A percentile compares a stretch with the other conserved stretches of the same genome.
Evolutionary conservation across 2,329 filamentous ascomycete species (phyloP).

Genomic region (Colletotrichum sp.): DNA sequence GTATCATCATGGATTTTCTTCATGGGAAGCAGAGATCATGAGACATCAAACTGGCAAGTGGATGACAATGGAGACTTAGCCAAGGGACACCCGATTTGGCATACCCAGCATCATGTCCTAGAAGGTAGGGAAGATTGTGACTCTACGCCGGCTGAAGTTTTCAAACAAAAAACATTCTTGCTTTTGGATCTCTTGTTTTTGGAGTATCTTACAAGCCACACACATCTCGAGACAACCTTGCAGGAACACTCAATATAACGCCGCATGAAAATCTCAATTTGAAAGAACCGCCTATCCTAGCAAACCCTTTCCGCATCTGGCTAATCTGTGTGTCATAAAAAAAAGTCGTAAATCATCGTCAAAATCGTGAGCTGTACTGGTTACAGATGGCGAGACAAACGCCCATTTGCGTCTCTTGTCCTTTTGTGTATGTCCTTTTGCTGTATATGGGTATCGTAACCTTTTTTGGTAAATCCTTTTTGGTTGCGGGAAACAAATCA

Average conservation of each 20-base stretch:
- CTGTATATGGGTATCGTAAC: conserved; percentile 8
- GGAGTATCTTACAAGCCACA: neutral
- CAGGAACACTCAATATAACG: neutral
- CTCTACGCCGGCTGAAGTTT: neutral
- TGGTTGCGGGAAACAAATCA: neutral
- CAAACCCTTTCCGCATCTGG: neutral
- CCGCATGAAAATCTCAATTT: neutral
- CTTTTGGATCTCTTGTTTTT: neutral
- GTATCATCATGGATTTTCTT: neutral
- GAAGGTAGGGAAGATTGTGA: neutral
- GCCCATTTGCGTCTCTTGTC: neutral
- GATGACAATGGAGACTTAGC: neutral
- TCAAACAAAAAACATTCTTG: neutral
- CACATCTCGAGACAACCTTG: neutral
- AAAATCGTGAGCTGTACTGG: conserved; percentile 5
- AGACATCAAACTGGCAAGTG: neutral
- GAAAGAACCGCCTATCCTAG: neutral
- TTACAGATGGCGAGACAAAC: neutral
- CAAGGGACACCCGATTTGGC: neutral
- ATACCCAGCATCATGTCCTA: rapidly evolving
- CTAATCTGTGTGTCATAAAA: neutral
- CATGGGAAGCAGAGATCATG: neutral
- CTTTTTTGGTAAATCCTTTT: neutral
- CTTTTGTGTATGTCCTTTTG: conserved; percentile 14
- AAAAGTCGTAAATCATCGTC: conserved; percentile 4